Conservation (phyloP, 208 protist genomes). For the Giardia duodenalis region DNA sequence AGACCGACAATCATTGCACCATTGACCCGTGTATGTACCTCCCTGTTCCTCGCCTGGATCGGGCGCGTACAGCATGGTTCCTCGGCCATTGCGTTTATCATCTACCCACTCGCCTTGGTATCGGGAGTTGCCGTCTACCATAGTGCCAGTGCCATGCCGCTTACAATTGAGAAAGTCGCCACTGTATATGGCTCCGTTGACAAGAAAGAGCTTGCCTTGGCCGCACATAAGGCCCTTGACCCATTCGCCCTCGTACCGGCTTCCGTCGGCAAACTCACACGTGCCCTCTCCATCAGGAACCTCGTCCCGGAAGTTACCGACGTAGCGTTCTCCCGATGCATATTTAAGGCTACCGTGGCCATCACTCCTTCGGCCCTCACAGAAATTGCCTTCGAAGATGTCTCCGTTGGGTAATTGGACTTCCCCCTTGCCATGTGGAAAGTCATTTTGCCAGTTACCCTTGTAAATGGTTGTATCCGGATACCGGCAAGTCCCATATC, state of each 20-base stretch:
- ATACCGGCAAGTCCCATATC: conserved; percentile 28
- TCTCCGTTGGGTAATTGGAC: conserved; percentile 34
- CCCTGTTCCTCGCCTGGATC: background rate
- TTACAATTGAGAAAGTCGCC: conserved; percentile 19
- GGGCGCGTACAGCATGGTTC: conserved; percentile 22
- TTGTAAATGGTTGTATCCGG: conserved; percentile 26
- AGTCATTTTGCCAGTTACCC: conserved; percentile 29
- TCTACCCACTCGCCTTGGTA: conserved; percentile 38
- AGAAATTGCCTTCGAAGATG: conserved; percentile 32
- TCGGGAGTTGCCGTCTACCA: conserved; percentile 10
- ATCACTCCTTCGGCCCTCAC: background rate
- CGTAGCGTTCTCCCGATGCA: conserved; percentile 19
- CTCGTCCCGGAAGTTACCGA: conserved; percentile 22
- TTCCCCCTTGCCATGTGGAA: conserved; percentile 6
- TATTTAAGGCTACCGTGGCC: conserved; percentile 14
- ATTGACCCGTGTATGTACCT: conserved; percentile 23
- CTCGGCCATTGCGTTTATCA: conserved; percentile 28
- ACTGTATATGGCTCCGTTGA: background rate
- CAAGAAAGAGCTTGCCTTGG: conserved; percentile 20
- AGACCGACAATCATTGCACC: conserved; percentile 27
- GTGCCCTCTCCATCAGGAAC: conserved; percentile 27
- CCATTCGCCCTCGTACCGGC: conserved; percentile 33
- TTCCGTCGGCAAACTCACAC: conserved; percentile 26
- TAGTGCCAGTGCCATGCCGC: conserved; percentile 30
- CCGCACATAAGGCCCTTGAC: conserved; percentile 21